phyloP scores from a whole-genome alignment of 108 stramenopile species.

The Fragilaria crotonensis region DNA sequence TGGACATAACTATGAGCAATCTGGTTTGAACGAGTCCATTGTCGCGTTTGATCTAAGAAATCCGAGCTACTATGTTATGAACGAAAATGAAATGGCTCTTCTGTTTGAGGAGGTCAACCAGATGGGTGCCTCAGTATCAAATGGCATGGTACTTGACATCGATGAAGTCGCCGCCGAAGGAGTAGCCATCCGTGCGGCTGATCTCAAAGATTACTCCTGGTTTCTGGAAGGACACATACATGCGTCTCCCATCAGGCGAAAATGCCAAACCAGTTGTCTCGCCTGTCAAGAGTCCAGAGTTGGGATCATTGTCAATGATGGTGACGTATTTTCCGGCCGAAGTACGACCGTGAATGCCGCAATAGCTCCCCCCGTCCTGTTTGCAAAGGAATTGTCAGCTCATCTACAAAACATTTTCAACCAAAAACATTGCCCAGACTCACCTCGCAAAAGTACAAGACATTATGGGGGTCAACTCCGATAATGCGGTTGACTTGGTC shows the following conservation, averaged over 20 bases:
- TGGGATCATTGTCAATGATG: conserved; percentile 13
- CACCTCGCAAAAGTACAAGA: no score
- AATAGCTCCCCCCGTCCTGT: conserved; percentile 21
- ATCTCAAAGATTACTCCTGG: conserved; percentile 35
- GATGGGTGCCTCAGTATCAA: no score
- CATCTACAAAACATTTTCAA: no score
- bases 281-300: conserved; percentile 7
- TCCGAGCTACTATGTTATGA: neutral
- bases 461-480: no score
- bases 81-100: no score
- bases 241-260: conserved; percentile 38
- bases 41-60: neutral
- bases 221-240: conserved; percentile 51
- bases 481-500: conserved; percentile 3
- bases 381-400: conserved; percentile 34
- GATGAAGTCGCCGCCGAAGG: conserved; percentile 10
- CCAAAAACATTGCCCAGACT: no score
- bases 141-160: conserved; percentile 7
- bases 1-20: neutral
- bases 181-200: conserved; percentile 35
- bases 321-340: conserved; percentile 20
- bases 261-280: conserved; percentile 57
- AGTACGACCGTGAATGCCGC: conserved; percentile 37
- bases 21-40: neutral
- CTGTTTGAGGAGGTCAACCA: no score